A percentile compares a stretch with the other conserved stretches of the same genome.
Conservation (phyloP, 768 basidiomycete species). For the Sistotremastrum suecicum region DNA sequence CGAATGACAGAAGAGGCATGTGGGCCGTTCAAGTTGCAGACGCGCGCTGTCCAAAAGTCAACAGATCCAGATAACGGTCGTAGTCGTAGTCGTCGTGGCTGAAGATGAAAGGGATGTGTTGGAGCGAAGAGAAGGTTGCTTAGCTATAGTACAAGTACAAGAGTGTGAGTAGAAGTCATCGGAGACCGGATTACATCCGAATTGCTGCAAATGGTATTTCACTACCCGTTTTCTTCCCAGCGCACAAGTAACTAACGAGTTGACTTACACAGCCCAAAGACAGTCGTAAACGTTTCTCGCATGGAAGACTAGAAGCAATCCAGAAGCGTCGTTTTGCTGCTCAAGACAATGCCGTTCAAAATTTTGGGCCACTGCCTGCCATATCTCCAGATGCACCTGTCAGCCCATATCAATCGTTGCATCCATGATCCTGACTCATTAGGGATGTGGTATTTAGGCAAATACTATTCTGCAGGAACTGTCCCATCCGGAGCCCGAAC, state of each 20-base stretch:
- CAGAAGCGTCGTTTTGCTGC: slow-evolving; percentile 34
- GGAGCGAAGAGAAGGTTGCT: too few relatives aligned
- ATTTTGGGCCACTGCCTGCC: slow-evolving; percentile 24
- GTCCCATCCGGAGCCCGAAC: slow-evolving; percentile 16
- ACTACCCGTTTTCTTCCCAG: too few relatives aligned
- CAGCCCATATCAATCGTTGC: neutral
- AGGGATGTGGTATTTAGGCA: slow-evolving; percentile 4
- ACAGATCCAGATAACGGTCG: too few relatives aligned
- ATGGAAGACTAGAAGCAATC: slow-evolving; percentile 38
- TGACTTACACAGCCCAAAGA: slow-evolving; percentile 11
- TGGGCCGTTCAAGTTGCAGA: too few relatives aligned
- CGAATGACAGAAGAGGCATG: slow-evolving; percentile 16
- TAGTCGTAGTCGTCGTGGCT: too few relatives aligned
- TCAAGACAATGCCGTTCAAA: slow-evolving; percentile 34
- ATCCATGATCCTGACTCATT: too few relatives aligned
- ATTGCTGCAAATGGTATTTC: too few relatives aligned
- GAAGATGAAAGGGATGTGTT: too few relatives aligned
- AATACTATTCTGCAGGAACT: slow-evolving; percentile 19
- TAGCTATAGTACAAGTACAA: too few relatives aligned
- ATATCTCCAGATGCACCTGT: neutral
- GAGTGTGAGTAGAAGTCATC: too few relatives aligned
- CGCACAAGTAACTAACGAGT: neutral
- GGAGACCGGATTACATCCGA: too few relatives aligned
- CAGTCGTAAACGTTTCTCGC: slow-evolving; percentile 30
- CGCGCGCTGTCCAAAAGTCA: too few relatives aligned